Conservation (phyloP, 1,139 yeast species). For the Kodamaea sp. region DNA sequence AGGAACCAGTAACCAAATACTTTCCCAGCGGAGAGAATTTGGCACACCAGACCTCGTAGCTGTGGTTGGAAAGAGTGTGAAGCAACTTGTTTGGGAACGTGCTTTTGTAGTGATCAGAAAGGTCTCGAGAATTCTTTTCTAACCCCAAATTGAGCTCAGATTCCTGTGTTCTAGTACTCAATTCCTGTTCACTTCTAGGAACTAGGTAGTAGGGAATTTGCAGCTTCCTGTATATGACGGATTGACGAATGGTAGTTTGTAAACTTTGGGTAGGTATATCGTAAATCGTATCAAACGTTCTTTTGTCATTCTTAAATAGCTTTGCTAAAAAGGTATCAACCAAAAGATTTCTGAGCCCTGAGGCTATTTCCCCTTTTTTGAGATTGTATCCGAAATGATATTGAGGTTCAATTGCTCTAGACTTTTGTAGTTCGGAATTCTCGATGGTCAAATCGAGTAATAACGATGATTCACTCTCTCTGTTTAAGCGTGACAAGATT, state of each 20-base stretch:
- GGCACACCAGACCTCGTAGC: conserved; percentile 83
- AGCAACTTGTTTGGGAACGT: conserved; percentile 43
- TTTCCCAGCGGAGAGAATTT: conserved; percentile 78
- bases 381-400: conserved; percentile 11
- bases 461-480: conserved; percentile 29
- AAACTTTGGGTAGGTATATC: conserved; percentile 23
- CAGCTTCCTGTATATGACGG: conserved; percentile 29
- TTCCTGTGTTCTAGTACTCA: conserved; percentile 5
- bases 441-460: background rate
- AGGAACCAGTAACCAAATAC: conserved; percentile 73
- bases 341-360: conserved; percentile 6
- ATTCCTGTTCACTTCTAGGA: conserved; percentile 22
- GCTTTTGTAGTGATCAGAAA: conserved; percentile 12
- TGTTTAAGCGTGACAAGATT: conserved; percentile 16
- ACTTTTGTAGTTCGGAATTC: background rate
- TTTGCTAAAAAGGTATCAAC: conserved; percentile 9
- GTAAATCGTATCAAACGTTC: conserved; percentile 8
- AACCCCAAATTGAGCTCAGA: conserved; percentile 11
- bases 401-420: conserved; percentile 1
- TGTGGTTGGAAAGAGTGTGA: conserved; percentile 51
- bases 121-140: conserved; percentile 7
- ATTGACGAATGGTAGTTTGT: conserved; percentile 29
- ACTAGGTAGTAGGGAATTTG: conserved; percentile 39
- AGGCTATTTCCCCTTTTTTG: background rate
- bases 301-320: conserved; percentile 8